phyloP scores from a whole-genome alignment of 2,329 filamentous ascomycete species.

The Alternaria triticimaculans region DNA sequence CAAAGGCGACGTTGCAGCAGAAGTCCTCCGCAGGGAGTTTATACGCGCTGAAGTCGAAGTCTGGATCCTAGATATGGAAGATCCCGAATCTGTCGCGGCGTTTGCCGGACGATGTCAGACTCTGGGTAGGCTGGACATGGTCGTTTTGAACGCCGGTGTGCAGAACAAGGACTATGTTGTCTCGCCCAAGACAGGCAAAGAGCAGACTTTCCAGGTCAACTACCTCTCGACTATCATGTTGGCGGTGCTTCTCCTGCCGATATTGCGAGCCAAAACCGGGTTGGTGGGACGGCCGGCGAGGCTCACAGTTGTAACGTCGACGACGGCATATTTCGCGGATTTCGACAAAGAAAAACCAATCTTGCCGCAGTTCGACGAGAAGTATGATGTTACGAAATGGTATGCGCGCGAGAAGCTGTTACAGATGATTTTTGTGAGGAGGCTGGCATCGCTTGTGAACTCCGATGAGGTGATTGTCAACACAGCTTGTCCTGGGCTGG shows the following conservation, averaged over 20 bases:
- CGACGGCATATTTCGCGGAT: slow-evolving; percentile 2
- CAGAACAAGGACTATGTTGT: slow-evolving; percentile 2
- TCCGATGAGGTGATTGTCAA: slow-evolving; percentile 50
- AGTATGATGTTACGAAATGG: slow-evolving; percentile 14
- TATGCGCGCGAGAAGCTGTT: slow-evolving; percentile 31
- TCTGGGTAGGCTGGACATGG: slow-evolving; percentile 26
- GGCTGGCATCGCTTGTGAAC: slow-evolving; percentile 21
- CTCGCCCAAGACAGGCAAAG: slow-evolving; percentile 30
- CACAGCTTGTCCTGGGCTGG: slow-evolving; percentile 54
- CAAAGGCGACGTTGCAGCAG: slow-evolving; percentile 38
- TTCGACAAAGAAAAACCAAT: not conserved
- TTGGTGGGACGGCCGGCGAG: slow-evolving; percentile 1
- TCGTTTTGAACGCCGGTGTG: slow-evolving; percentile 49
- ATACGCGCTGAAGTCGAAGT: slow-evolving; percentile 28
- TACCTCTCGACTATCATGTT: slow-evolving; percentile 61
- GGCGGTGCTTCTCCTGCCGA: slow-evolving; percentile 55
- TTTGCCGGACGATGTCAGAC: slow-evolving; percentile 24
- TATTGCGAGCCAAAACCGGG: slow-evolving; percentile 21
- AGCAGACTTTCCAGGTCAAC: slow-evolving; percentile 61
- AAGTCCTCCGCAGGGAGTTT: slow-evolving; percentile 18
- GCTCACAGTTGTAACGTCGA: slow-evolving; percentile 3
- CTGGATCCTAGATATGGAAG: slow-evolving; percentile 36
- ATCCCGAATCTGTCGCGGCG: slow-evolving; percentile 25
- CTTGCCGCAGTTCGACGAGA: slow-evolving; percentile 4
- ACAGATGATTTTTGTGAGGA: slow-evolving; percentile 21